Evolutionary conservation across 108 stramenopile genomes (phyloP).

Genomic region (Schizochytrium sp.): DNA sequence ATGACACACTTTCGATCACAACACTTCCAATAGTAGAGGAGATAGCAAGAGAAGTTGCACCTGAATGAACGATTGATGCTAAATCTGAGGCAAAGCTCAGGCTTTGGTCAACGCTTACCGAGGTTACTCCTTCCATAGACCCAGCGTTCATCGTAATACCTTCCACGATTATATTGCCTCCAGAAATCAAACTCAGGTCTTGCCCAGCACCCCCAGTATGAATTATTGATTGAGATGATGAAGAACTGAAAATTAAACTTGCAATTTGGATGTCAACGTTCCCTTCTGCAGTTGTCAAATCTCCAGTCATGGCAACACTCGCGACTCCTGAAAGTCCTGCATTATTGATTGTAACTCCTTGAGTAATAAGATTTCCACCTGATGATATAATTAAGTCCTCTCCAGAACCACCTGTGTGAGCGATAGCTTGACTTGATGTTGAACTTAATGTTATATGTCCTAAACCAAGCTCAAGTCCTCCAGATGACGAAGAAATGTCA

Average conservation of each 20-base stretch:
- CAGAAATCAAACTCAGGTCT: neutral
- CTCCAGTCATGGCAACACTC: neutral
- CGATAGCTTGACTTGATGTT: neutral
- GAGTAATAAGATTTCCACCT: neutral
- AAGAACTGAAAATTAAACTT: too few relatives aligned
- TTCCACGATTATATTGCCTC: neutral
- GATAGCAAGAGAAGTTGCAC: neutral
- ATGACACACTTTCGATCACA: neutral
- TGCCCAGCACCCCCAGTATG: conserved; percentile 8
- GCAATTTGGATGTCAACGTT: too few relatives aligned
- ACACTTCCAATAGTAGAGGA: neutral
- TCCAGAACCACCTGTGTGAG: neutral
- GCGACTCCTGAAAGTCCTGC: neutral
- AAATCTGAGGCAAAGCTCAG: too few relatives aligned
- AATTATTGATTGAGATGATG: neutral
- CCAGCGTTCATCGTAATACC: neutral
- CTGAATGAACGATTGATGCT: neutral
- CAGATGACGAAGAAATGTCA: neutral
- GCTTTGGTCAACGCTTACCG: too few relatives aligned
- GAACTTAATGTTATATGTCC: neutral
- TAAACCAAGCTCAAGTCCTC: neutral
- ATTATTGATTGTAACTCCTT: neutral
- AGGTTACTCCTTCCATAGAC: neutral
- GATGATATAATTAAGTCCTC: neutral
- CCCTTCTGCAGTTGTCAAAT: too few relatives aligned